A percentile compares a stretch with the other conserved stretches of the same genome.
These are phyloP conservation scores for Hypholoma fasciculare DNA, from an alignment of 768 basidiomycete genomes.

Conservation along the genomic window DNA sequence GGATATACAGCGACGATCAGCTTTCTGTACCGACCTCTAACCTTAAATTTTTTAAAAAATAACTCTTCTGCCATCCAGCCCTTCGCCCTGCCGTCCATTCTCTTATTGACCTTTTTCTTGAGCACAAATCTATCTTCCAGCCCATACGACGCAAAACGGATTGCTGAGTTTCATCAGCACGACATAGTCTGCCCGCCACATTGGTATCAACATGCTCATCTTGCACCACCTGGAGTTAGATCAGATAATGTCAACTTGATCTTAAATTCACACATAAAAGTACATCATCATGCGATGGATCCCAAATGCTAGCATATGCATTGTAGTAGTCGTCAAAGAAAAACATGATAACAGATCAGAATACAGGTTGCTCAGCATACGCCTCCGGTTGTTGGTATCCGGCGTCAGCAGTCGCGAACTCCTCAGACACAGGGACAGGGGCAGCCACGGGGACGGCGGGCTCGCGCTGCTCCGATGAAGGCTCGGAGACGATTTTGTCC, in stretches of 20 bases:
- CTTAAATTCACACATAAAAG: not conserved
- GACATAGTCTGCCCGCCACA: too few species aligned
- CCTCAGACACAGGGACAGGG: slow-evolving; percentile 47
- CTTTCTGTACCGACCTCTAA: too few species aligned
- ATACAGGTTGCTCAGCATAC: slow-evolving; percentile 51
- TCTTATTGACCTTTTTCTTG: too few species aligned
- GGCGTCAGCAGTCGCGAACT: slow-evolving; percentile 43
- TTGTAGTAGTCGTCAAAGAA: slow-evolving; percentile 14
- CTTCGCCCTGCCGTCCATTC: too few species aligned
- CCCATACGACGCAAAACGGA: too few species aligned
- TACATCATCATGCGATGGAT: slow-evolving; percentile 4
- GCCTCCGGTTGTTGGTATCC: slow-evolving; percentile 41
- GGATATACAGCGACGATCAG: too few species aligned
- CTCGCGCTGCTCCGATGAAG: slow-evolving; percentile 87
- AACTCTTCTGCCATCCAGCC: too few species aligned
- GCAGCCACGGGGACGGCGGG: slow-evolving; percentile 54
- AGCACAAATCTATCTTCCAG: too few species aligned
- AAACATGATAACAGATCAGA: slow-evolving; percentile 42
- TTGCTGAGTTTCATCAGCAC: too few species aligned
- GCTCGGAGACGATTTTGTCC: slow-evolving; percentile 88
- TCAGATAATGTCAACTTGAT: not conserved
- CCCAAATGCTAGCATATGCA: slow-evolving; percentile 9
- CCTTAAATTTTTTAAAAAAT: too few species aligned
- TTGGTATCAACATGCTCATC: too few species aligned
- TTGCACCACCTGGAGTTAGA: too few species aligned